These are phyloP conservation scores for Rhodamnia rubescens DNA, from an alignment of 345 rosid genomes.

Conservation along the genomic window DNA sequence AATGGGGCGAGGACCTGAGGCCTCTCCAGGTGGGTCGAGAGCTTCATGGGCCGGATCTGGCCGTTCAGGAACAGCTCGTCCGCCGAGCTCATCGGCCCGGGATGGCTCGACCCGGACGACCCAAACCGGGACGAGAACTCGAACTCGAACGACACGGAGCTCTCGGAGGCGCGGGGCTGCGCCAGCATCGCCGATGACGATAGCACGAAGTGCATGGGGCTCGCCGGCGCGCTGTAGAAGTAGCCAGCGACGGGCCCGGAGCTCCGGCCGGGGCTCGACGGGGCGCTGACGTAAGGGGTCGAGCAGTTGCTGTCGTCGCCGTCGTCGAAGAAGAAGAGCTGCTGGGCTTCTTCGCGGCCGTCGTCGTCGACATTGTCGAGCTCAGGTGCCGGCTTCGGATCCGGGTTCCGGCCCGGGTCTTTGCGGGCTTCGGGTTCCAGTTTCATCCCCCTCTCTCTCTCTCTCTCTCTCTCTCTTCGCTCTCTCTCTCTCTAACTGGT, in stretches of 20 bases:
- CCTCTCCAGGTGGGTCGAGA: constrained; percentile 67
- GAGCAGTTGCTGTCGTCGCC: constrained; percentile 63
- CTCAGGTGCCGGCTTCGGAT: not conserved
- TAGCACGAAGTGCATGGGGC: constrained; percentile 83
- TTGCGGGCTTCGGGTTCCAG: not conserved
- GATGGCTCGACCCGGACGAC: constrained; percentile 22
- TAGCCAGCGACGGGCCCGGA: constrained; percentile 43
- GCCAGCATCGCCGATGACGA: constrained; percentile 6
- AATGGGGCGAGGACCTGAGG: constrained; percentile 69
- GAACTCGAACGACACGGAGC: constrained; percentile 52
- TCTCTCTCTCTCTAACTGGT: not conserved
- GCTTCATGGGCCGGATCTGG: constrained; percentile 92
- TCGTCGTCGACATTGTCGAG: not conserved
- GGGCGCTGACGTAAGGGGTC: constrained; percentile 96
- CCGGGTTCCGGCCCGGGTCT: not conserved
- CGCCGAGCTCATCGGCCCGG: constrained; percentile 81
- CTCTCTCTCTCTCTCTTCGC: not conserved
- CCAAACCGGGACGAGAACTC: constrained; percentile 66
- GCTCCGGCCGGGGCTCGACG: constrained; percentile 81
- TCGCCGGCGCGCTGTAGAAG: constrained; percentile 87
- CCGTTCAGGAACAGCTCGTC: constrained; percentile 90
- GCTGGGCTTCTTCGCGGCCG: not conserved
- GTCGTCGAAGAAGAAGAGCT: constrained; percentile 9
- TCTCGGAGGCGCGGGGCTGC: not conserved
- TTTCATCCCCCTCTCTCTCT: not conserved